Base-by-base conservation (phyloP, 495 filamentous ascomycete genomes). In the Bacidia gigantensis region DNA sequence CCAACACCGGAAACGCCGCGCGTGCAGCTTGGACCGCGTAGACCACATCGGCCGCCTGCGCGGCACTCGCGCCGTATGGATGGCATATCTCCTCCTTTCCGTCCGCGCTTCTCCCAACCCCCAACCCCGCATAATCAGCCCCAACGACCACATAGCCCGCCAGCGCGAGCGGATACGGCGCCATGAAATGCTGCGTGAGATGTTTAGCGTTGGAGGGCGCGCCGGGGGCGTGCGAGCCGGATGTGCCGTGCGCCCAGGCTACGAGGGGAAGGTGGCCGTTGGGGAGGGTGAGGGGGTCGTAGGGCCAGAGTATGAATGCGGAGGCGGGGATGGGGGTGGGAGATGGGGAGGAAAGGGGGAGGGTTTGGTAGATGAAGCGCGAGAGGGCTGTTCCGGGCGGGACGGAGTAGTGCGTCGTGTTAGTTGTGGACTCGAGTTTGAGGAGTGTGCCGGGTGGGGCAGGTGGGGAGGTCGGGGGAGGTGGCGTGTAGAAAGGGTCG, bases 101-200 rank as follows among this genome's bases (percentile, higher is more conserved):
- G 35, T 66, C 58, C 49, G 61, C 59, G 17, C 56, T 58, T n/a
- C 56, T 64, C 26, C 53, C 56, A 26, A 78, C 64, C 25, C 77
- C 77, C 0, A 77, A 66, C 1, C 77, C 77, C 3, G 72, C 73
- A 56, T 76, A 79, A 56, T 80, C 77, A 2, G 77, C 64, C 0
- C 69, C 74, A n/a, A 80, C 65, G 5, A 78, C 75, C 14, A 69
- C 74, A 53, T 73, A 77, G 11, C 77, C 77, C 2, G 66, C 61
- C 10, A 70, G 55, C 0, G 68, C 75, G 18, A 79, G 59, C 3
- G 65, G 56, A 51, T 68, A 77, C 0, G 73, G 69, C 0, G 64
- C 65, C 11, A 62, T 35, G 54, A 67, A 64, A 21, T 67, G 60
- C 39, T 77, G 73, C 63, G 63, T 68, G 1, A 80, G 68, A 17